Percentiles rank a stretch among this genome's conserved stretches.
Evolutionary conservation across 2,329 filamentous ascomycete genomes (phyloP).

Genomic region (Helotiales sp.): DNA sequence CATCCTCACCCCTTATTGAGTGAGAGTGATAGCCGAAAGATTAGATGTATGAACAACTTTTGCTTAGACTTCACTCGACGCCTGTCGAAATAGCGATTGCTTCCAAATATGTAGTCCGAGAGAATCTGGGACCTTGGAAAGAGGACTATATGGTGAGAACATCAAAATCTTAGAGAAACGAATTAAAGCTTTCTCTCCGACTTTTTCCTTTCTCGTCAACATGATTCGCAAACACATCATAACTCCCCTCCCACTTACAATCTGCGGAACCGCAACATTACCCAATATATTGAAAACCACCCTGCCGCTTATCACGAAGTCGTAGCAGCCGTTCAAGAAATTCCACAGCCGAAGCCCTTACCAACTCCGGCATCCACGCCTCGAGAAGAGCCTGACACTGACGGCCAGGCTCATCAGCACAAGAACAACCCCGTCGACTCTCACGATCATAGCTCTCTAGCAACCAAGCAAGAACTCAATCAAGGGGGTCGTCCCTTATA

Average conservation of each 20-base stretch:
- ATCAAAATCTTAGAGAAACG: no score
- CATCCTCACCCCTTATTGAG: no score
- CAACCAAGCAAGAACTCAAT: neutral
- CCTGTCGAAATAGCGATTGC: no score
- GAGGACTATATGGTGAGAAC: no score
- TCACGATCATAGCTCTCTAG: neutral
- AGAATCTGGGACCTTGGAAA: no score
- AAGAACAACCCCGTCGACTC: neutral
- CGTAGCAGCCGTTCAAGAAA: slow-evolving; percentile 15
- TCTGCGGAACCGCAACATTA: neutral
- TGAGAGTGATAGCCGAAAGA: no score
- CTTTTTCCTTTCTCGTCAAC: neutral
- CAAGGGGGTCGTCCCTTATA: neutral
- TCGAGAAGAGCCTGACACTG: neutral
- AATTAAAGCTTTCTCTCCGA: no score
- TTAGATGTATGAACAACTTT: no score
- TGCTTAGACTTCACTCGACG: no score
- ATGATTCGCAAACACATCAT: neutral
- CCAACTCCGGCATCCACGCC: neutral
- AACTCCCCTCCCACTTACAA: neutral
- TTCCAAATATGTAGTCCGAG: no score
- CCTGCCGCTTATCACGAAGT: slow-evolving; percentile 14
- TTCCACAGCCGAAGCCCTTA: slow-evolving; percentile 12
- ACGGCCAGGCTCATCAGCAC: neutral
- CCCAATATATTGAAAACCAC: slow-evolving; percentile 12